Evolutionary conservation across 176 grass and related monocot genomes (phyloP).

Genomic region (Cenchrus purpureus): DNA sequence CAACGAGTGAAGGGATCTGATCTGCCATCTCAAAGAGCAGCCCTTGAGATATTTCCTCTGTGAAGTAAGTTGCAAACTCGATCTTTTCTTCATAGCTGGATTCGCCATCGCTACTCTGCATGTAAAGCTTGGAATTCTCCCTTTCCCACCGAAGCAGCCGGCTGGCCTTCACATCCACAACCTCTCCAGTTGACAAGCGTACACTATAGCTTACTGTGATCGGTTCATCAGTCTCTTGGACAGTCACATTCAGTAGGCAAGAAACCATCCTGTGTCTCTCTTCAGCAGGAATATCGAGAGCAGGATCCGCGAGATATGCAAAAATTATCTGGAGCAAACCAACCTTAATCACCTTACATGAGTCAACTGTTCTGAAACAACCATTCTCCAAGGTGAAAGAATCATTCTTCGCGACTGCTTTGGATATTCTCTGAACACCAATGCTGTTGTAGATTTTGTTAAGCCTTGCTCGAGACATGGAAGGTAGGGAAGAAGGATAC

Average conservation of each 20-base stretch:
- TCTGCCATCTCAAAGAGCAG: constrained; percentile 62
- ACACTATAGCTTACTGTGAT: constrained; percentile 60
- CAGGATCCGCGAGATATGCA: constrained; percentile 52
- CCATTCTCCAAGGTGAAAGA: constrained; percentile 5
- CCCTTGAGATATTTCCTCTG: constrained; percentile 59
- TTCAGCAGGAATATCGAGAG: constrained; percentile 41
- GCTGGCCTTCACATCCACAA: constrained; percentile 36
- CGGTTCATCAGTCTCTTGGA: constrained; percentile 40
- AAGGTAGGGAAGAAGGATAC: constrained; percentile 45
- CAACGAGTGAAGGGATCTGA: constrained; percentile 46
- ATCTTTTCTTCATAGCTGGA: constrained; percentile 46
- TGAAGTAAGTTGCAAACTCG: constrained; percentile 53
- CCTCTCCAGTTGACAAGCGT: constrained; percentile 31
- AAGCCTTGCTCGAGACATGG: constrained; percentile 40
- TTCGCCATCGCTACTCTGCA: constrained; percentile 3
- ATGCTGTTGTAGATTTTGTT: constrained; percentile 54
- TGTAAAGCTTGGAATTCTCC: constrained; percentile 44
- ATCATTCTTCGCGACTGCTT: constrained; percentile 50
- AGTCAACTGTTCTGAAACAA: background rate
- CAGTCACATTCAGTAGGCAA: constrained; percentile 46
- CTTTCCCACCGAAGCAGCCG: constrained; percentile 64
- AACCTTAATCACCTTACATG: constrained; percentile 26
- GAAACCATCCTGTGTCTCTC: constrained; percentile 48
- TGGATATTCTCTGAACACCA: constrained; percentile 63
- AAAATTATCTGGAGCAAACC: constrained; percentile 55